A percentile compares a stretch with the other conserved stretches of the same genome.
These are phyloP conservation scores for Chrysoporthe puriensis DNA, from an alignment of 2,329 filamentous ascomycete genomes.

Conservation along the genomic window DNA sequence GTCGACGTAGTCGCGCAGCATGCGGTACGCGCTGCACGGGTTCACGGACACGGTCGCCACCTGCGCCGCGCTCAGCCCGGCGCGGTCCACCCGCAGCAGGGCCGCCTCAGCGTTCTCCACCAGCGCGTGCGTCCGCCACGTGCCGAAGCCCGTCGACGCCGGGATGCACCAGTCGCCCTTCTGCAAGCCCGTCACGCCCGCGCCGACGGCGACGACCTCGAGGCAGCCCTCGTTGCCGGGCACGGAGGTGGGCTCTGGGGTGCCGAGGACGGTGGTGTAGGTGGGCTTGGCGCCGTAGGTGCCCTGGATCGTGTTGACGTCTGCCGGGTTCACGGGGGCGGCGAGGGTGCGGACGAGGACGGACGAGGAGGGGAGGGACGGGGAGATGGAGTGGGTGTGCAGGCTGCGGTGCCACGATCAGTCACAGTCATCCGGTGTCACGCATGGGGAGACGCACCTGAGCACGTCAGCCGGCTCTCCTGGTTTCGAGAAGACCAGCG, in stretches of 20 bases:
- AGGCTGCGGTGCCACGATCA: conserved; percentile 48
- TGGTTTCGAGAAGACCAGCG: conserved; percentile 74
- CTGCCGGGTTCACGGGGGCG: conserved; percentile 92
- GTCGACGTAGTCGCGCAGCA: conserved; percentile 79
- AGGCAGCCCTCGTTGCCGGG: conserved; percentile 93
- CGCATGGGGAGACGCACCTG: conserved; percentile 46
- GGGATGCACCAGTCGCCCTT: conserved; percentile 96
- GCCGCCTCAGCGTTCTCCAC: conserved; percentile 55
- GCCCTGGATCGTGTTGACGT: conserved; percentile 97
- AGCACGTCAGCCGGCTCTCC: conserved; percentile 76
- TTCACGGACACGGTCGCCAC: conserved; percentile 90
- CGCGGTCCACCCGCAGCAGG: conserved; percentile 71
- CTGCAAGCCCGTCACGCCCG: conserved; percentile 54
- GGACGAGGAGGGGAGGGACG: conserved; percentile 64
- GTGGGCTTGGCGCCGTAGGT: conserved; percentile 86
- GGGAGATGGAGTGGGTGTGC: conserved; percentile 77
- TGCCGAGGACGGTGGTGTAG: conserved; percentile 78
- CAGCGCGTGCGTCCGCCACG: conserved; percentile 90
- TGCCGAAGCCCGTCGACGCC: conserved; percentile 80
- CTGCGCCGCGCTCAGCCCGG: conserved; percentile 74
- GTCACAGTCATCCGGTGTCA: neutral
- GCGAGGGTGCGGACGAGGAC: conserved; percentile 87
- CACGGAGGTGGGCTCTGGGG: conserved; percentile 73
- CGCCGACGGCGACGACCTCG: conserved; percentile 76
- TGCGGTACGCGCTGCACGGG: conserved; percentile 90